A percentile compares a stretch with the other conserved stretches of the same genome.
These are phyloP conservation scores for Musa balbisiana DNA, from an alignment of 202 grass and related monocot genomes.

Conservation along the genomic window DNA sequence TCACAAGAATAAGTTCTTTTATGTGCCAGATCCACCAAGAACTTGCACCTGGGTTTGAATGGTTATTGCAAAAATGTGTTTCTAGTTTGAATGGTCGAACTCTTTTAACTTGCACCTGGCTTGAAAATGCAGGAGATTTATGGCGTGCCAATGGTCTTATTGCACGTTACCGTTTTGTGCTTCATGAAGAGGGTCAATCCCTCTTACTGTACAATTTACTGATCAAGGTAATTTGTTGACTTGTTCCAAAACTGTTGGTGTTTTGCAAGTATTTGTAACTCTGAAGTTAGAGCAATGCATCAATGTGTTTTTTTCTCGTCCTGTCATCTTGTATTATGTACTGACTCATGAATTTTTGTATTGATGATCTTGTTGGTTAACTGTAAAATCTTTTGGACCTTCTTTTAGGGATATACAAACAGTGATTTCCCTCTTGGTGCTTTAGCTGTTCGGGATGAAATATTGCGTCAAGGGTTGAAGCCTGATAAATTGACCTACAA, in stretches of 20 bases:
- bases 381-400: not conserved
- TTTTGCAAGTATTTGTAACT: not conserved
- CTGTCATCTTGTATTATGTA: not conserved
- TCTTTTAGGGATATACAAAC: constrained; percentile 74
- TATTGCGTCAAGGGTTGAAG: constrained; percentile 74
- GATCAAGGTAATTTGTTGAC: constrained; percentile 56
- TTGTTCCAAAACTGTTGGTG: constrained; percentile 10
- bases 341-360: not conserved
- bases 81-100: not conserved
- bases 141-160: constrained; percentile 93
- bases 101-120: not conserved
- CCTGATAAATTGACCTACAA: constrained; percentile 96
- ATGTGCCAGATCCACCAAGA: too few species aligned
- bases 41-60: too few species aligned
- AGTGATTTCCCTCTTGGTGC: constrained; percentile 74
- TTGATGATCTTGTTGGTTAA: not conserved
- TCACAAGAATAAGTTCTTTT: too few species aligned
- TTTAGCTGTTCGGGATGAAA: constrained; percentile 86
- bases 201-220: constrained; percentile 81
- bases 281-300: not conserved
- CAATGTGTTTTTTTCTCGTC: not conserved
- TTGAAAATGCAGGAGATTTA: constrained; percentile 55
- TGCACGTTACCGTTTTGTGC: constrained; percentile 54
- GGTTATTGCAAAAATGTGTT: too few species aligned
- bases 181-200: constrained; percentile 58